These are phyloP conservation scores for Monilinia fructicola DNA, from an alignment of 2,329 filamentous ascomycete genomes.

Conservation along the genomic window DNA sequence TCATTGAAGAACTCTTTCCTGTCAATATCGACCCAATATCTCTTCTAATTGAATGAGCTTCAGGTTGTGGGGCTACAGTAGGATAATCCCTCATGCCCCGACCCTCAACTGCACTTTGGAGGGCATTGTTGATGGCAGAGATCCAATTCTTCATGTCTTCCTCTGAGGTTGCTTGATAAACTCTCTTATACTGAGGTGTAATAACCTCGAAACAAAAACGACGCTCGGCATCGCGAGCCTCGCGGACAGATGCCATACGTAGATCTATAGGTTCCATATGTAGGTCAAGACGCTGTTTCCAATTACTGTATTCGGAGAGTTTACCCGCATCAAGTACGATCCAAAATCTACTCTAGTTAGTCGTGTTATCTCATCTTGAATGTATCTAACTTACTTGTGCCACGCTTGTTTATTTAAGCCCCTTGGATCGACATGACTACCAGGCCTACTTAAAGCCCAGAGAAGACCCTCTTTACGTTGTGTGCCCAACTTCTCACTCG, in stretches of 20 bases:
- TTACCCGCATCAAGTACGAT: constrained; percentile 96
- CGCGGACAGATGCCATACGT: constrained; percentile 92
- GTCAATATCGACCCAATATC: constrained; percentile 93
- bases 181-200: constrained; percentile 90
- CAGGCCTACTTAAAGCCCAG: constrained; percentile 90
- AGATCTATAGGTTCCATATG: constrained; percentile 98
- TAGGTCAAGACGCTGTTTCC: constrained; percentile 94
- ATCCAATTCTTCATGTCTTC: constrained; percentile 99
- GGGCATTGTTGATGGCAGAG: constrained; percentile 89
- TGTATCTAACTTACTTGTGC: constrained; percentile 75
- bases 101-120: constrained; percentile 93
- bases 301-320: constrained; percentile 97
- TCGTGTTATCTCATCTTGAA: not conserved
- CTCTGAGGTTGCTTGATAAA: constrained; percentile 96
- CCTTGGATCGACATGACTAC: constrained; percentile 91
- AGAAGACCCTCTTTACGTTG: constrained; percentile 90
- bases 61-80: constrained; percentile 43
- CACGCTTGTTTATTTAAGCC: constrained; percentile 95
- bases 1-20: constrained; percentile 78
- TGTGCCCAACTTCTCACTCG: constrained; percentile 58
- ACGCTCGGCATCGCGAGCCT: constrained; percentile 90
- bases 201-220: constrained; percentile 99
- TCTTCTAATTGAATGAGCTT: constrained; percentile 60
- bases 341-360: constrained; percentile 72
- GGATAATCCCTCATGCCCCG: constrained; percentile 59